phyloP scores from a whole-genome alignment of 2,329 filamentous ascomycete species.

The Xylaria sp. region DNA sequence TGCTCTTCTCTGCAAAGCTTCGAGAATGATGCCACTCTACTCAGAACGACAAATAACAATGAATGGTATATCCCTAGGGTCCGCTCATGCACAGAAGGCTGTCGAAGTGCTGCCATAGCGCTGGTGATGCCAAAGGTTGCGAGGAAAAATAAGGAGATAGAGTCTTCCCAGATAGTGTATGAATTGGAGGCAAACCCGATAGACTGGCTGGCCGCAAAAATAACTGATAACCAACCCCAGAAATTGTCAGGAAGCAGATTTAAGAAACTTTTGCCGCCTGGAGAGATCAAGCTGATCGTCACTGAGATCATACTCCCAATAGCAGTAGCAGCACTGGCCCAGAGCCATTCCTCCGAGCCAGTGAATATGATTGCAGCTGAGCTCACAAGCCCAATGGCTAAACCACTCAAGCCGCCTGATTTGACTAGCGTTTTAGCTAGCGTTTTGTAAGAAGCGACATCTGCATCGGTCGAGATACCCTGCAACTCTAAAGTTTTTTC shows the following conservation, averaged over 20 bases:
- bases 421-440: slow-evolving; percentile 48
- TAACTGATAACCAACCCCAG: slow-evolving; percentile 85
- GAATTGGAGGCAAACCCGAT: slow-evolving; percentile 96
- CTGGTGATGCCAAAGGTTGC: slow-evolving; percentile 83
- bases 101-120: slow-evolving; percentile 75
- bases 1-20: slow-evolving; percentile 96
- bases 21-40: slow-evolving; percentile 82
- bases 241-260: slow-evolving; percentile 72
- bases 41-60: slow-evolving; percentile 77
- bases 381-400: slow-evolving; percentile 44
- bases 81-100: slow-evolving; percentile 69
- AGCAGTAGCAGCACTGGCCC: slow-evolving; percentile 49
- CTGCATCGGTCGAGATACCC: slow-evolving; percentile 39
- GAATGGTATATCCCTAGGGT: slow-evolving; percentile 85
- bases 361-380: slow-evolving; percentile 41
- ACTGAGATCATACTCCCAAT: slow-evolving; percentile 52
- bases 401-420: slow-evolving; percentile 44
- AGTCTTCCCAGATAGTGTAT: slow-evolving; percentile 98
- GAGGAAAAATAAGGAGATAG: slow-evolving; percentile 90
- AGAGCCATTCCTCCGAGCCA: slow-evolving; percentile 48
- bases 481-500: slow-evolving; percentile 63
- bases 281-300: slow-evolving; percentile 49
- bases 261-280: slow-evolving; percentile 49
- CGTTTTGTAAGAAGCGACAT: slow-evolving; percentile 43
- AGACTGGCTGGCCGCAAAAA: slow-evolving; percentile 87